Evolutionary conservation across 2,329 filamentous ascomycete species (phyloP).

Genomic region (Xylariaceae sp.): DNA sequence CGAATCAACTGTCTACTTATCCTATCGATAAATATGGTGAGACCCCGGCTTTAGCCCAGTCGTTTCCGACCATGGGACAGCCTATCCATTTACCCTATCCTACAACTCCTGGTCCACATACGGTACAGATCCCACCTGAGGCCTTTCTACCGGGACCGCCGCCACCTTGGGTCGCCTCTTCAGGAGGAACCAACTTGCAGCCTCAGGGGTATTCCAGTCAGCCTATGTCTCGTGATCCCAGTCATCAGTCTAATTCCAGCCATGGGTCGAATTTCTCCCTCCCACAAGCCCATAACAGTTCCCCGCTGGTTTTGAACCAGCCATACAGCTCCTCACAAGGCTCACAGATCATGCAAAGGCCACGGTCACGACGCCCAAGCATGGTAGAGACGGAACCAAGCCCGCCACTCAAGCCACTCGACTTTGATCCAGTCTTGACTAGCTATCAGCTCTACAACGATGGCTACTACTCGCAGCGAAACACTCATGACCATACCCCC

Average conservation of each 20-base stretch:
- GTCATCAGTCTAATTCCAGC: slow-evolving; percentile 35
- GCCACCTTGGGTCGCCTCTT: slow-evolving; percentile 23
- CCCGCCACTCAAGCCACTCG: slow-evolving; percentile 28
- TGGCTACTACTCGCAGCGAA: not conserved
- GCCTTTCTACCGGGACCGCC: slow-evolving; percentile 12
- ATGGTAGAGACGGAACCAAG: slow-evolving; percentile 44
- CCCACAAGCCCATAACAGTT: slow-evolving; percentile 4
- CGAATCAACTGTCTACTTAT: slow-evolving; percentile 12
- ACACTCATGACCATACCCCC: not conserved
- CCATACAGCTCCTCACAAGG: slow-evolving; percentile 21
- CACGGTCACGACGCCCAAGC: slow-evolving; percentile 33
- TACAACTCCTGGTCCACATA: slow-evolving; percentile 16
- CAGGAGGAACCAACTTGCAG: slow-evolving; percentile 18
- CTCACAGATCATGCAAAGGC: slow-evolving; percentile 25
- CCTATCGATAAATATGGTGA: slow-evolving; percentile 18
- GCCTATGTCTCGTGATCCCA: slow-evolving; percentile 47
- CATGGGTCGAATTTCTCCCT: slow-evolving; percentile 22
- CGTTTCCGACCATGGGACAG: not conserved
- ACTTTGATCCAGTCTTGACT: slow-evolving; percentile 23
- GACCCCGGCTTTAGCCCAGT: slow-evolving; percentile 3
- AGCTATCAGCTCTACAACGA: slow-evolving; percentile 28
- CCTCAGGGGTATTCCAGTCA: slow-evolving; percentile 44
- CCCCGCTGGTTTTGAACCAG: slow-evolving; percentile 7
- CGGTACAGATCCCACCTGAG: slow-evolving; percentile 18
- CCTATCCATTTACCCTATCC: slow-evolving; percentile 19